phyloP scores from a whole-genome alignment of 768 basidiomycete genomes.

The Boletus sp. region DNA sequence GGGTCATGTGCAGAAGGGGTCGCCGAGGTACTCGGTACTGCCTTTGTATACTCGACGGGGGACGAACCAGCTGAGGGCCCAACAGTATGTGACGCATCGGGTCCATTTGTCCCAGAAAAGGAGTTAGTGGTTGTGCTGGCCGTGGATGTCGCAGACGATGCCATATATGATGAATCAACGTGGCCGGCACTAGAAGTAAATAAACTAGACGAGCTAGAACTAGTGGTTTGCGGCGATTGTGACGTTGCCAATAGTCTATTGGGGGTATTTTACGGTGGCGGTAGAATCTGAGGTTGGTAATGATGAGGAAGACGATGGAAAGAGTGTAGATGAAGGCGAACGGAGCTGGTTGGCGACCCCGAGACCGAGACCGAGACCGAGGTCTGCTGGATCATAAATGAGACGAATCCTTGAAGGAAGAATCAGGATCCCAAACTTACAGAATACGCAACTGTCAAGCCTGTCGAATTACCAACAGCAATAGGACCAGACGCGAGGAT shows the following conservation, averaged over 20 bases:
- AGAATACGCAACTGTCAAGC: not conserved
- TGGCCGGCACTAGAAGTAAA: not conserved
- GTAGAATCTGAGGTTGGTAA: not conserved
- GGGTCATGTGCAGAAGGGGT: not conserved
- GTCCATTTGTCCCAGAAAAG: not conserved
- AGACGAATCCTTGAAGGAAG: not conserved
- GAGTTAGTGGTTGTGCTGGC: not conserved
- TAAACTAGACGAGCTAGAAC: not conserved
- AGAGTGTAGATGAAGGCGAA: not conserved
- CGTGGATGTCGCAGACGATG: not conserved
- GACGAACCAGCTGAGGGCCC: not conserved
- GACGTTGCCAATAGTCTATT: not conserved
- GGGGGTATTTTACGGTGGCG: not conserved
- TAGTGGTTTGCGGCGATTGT: not conserved
- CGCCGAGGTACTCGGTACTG: not conserved
- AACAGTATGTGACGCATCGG: not conserved
- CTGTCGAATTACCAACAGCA: not conserved
- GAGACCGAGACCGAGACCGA: not conserved
- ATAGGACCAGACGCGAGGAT: not conserved
- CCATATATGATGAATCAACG: not conserved
- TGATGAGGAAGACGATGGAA: not conserved
- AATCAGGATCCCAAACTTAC: not conserved
- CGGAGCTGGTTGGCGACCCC: not conserved
- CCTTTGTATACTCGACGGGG: not conserved
- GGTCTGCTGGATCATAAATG: not conserved